Evolutionary conservation across 1,284 basidiomycete species (phyloP), one percentile per base, ranked within the genome.

Genomic region (Cutaneotrichosporon cavernicola): DNA sequence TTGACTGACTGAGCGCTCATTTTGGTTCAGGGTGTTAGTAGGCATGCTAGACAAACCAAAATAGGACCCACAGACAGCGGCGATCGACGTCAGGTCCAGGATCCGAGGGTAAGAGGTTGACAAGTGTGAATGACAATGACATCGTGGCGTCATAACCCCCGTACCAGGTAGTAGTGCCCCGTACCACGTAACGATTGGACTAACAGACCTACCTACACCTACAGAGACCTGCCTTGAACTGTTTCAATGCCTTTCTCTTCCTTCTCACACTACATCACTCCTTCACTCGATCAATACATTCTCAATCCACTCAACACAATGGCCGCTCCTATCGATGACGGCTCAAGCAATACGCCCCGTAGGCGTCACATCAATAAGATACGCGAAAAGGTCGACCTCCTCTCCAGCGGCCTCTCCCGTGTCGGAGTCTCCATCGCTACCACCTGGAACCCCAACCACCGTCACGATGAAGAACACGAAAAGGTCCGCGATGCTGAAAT

Each of bases 391-490:
- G 64, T 80, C 14, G 76, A 79, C 58, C 61, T 72, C 31, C 62
- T 80, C 34, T 21, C 66, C 7, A 72, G 70, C 0, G 75, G 74
- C 61, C 31, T 80, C 6, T 72, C 71, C 2, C 63, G 73, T 30
- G 64, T 80, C 11, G 75, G 75, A 10, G 67, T 72, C 13, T 72
- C 75, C 1, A 71, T 79, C 43, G 60, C 63, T 6, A 80, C 79
- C 0, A 81, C 78, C 1, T 65, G 79, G 62, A 82, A 83, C 66
- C 81, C 82, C 7, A 81, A 82, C 65, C 83, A 84, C 64, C 78
- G 92, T 50, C 92, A 95, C 76, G 90, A 95, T 75, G 87, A 85
- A 61, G 72, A 60, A 40, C 72, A 50, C 69, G 90, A 91, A 78
- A 85, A 86, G 69, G 84, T 83, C 40, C 80, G 85, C n/a, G 89